These are phyloP conservation scores for Hibiscus tridactylites DNA, from an alignment of 345 rosid species.

Conservation along the genomic window DNA sequence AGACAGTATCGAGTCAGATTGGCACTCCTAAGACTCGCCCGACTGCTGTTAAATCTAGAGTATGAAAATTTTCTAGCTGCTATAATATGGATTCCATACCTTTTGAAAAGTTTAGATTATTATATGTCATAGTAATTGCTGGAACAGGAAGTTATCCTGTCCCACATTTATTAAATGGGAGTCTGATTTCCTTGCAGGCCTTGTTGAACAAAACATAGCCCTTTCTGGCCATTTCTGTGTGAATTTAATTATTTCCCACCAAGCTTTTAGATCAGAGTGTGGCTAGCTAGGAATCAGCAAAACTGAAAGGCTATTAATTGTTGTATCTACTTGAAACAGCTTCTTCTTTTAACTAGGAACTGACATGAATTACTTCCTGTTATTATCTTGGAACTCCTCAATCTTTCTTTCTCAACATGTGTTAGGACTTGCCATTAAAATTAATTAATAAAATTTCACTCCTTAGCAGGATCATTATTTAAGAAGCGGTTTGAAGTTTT, in stretches of 20 bases:
- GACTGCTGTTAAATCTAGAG: constrained; percentile 66
- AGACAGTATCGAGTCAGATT: constrained; percentile 60
- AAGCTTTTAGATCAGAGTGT: not conserved
- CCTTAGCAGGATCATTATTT: not conserved
- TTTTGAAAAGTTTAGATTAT: not conserved
- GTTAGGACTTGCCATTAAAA: constrained; percentile 5
- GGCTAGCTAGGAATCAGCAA: not conserved
- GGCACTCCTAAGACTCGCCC: constrained; percentile 56
- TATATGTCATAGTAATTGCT: constrained; percentile 2
- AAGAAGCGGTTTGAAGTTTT: not conserved
- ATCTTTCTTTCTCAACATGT: not conserved
- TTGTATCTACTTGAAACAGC: not conserved
- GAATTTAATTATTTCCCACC: constrained; percentile 4
- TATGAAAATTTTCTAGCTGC: constrained; percentile 28
- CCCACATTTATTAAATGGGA: not conserved
- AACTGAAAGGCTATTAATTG: not conserved
- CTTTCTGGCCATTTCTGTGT: not conserved
- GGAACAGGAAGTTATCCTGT: not conserved
- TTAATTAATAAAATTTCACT: not conserved
- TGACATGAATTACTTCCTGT: not conserved
- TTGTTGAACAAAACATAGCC: not conserved
- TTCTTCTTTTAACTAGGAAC: not conserved
- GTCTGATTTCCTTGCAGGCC: not conserved
- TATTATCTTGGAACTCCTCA: not conserved
- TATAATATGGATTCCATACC: constrained; percentile 1